Conservation (phyloP, 345 rosid genomes). For the Aquilaria yunnanensis region DNA sequence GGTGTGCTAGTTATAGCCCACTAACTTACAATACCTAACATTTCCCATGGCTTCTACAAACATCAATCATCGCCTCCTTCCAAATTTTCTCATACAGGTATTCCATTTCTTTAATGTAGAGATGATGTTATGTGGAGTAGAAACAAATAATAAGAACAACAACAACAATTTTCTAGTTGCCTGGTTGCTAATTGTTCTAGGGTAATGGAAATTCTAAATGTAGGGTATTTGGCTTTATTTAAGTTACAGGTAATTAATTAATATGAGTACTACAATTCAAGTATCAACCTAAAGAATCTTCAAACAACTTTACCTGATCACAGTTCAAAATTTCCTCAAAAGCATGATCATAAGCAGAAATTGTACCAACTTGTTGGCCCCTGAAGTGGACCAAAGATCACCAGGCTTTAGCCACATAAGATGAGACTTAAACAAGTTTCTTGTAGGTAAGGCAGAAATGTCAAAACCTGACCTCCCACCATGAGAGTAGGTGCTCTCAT, state of each 20-base stretch:
- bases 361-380: slow-evolving; percentile 83
- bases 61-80: slow-evolving; percentile 76
- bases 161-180: too few relatives aligned
- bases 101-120: background rate
- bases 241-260: too few relatives aligned
- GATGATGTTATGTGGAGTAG: background rate
- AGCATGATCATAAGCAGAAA: slow-evolving; percentile 91
- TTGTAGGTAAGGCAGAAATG: slow-evolving; percentile 68
- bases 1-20: slow-evolving; percentile 98
- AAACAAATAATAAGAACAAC: too few relatives aligned
- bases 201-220: background rate
- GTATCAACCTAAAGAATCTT: background rate
- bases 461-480: slow-evolving; percentile 67
- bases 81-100: slow-evolving; percentile 92
- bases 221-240: background rate
- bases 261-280: too few relatives aligned
- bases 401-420: slow-evolving; percentile 98
- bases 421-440: slow-evolving; percentile 91
- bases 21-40: slow-evolving; percentile 98
- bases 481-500: slow-evolving; percentile 52
- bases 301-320: slow-evolving; percentile 66
- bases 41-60: slow-evolving; percentile 82
- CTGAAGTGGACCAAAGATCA: slow-evolving; percentile 68
- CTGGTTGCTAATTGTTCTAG: too few relatives aligned
- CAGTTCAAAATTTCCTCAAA: slow-evolving; percentile 92